Evolutionary conservation across 2,329 filamentous ascomycete genomes (phyloP), one percentile per base, ranked within the genome.

Genomic region (Phoma sp.): DNA sequence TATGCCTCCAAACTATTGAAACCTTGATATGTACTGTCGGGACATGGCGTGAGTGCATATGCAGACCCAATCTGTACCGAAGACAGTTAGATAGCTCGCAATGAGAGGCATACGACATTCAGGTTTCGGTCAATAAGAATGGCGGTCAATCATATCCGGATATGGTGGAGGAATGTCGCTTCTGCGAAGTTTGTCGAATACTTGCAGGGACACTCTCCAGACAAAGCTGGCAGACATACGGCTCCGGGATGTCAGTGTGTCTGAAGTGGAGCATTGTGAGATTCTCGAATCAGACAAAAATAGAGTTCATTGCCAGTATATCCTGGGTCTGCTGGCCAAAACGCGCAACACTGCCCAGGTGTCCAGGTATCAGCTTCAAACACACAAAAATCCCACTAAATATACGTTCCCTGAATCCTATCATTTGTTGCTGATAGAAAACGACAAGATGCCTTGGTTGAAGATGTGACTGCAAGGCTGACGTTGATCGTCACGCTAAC

Each of bases 41-140:
- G 43, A 33, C 34, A 5, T 59, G 46, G 50, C 58, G 57, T 30
- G 33, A 45, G 9, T 60, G 30, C 54, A 20, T 7, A 12, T 15
- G 20, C 32, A 36, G 12, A 6, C 32, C 5, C 14, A n/a, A 30
- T 11, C n/a, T 17, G 38, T 15, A 21, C 17, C 37, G 23, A 17
- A 18, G 23, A 18, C 14, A 33, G 10, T 5, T 15, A 9, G 14
- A 23, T n/a, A n/a, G 26, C 17, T 28, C n/a, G 23, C 23, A 2
- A 26, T 28, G 28, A 28, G 20, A 32, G 26, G 2, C 7, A 42
- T 14, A 7, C 37, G 23, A 32, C 18, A 23, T 30, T 26, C 20
- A 28, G 21, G 20, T 20, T 3, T 26, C 10, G 28, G 20, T 33
- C 36, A 11, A 25, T 10, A 20, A 25, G 21, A 30, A 10, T 28